Evolutionary conservation across 495 filamentous ascomycete species (phyloP).

Genomic region (Aspergillus haitiensis): DNA sequence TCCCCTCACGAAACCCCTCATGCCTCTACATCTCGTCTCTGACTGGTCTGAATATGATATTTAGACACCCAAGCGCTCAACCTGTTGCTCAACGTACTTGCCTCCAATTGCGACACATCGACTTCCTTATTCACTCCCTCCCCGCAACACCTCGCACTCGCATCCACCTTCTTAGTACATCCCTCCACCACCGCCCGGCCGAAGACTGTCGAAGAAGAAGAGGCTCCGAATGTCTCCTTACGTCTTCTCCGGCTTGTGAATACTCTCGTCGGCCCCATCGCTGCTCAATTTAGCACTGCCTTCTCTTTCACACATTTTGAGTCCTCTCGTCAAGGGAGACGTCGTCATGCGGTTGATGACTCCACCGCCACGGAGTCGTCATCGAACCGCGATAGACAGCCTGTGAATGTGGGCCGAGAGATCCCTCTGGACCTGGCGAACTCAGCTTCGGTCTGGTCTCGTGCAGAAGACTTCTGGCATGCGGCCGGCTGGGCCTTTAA

Average conservation of each 20-base stretch:
- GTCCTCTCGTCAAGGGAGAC: conserved; percentile 36
- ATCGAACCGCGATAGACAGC: conserved; percentile 38
- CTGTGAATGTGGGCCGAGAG: conserved; percentile 38
- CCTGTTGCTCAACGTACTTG: conserved; percentile 65
- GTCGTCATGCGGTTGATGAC: conserved; percentile 28
- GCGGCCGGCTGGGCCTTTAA: conserved; percentile 91
- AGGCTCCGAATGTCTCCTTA: conserved; percentile 55
- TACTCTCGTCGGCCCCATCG: conserved; percentile 50
- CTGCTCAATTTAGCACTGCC: conserved; percentile 50
- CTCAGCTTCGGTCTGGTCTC: conserved; percentile 66
- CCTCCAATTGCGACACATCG: conserved; percentile 50
- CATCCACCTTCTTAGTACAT: conserved; percentile 68
- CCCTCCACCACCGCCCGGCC: conserved; percentile 67
- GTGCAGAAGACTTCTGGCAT: conserved; percentile 84
- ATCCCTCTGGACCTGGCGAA: conserved; percentile 50
- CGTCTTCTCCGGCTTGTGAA: conserved; percentile 58
- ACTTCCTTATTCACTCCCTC: conserved; percentile 50
- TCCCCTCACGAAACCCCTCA: neutral
- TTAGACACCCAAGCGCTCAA: conserved; percentile 67
- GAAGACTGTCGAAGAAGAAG: conserved; percentile 48
- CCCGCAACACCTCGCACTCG: conserved; percentile 62
- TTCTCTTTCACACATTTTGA: conserved; percentile 53
- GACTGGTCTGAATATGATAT: conserved; percentile 17
- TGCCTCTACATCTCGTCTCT: conserved; percentile 15
- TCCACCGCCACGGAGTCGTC: conserved; percentile 1